Evolutionary conservation across 2,329 filamentous ascomycete species (phyloP), one percentile per base, ranked within the genome.

Genomic region (Epichloe gansuensis): DNA sequence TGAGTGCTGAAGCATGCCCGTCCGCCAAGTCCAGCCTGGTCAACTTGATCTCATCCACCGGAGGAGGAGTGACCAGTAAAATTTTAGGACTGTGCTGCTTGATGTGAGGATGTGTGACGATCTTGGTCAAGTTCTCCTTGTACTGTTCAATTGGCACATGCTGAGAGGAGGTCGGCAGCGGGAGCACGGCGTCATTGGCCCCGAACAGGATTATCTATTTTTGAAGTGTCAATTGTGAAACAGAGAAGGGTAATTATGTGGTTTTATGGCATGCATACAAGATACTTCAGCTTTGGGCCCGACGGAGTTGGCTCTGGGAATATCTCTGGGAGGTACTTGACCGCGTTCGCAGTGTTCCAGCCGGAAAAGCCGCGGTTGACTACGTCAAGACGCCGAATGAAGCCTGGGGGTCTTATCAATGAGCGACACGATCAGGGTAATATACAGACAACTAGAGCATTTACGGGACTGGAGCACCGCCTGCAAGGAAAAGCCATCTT

Each of bases 351-450:
- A 2, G 89, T 89, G 62, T 84, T 95, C 73, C 91, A 96, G 11
- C 91, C 91, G 60, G 81, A 86, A 56, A 94, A 81, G 5, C 93
- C 93, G 44, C 89, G 81, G 66, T 96, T 95, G 60, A 97, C 72
- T 46, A 97, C 81, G 69, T 97, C 93, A 13, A 93, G 74, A 38
- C 82, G 80, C 53, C 91, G 81, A 48, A 81, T 78, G 63, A 87
- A 90, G 52, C 78, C 87, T 91, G 59, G 42, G 4, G 21, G 12
- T 17, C 5, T 36, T 12, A 2, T 44, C 12, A 23, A 35, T 35
- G 17, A 35, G 25, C 53, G 23, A 51, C 35, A 13, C 53, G 15
- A 41, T 23, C 6, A n/a, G 12, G 4, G 6, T 6, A 13, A 25
- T 1, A 34, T 1, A 3, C 34, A 35, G 13, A 23, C n/a, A 27